Base-by-base conservation (phyloP, 805 yeast genomes). In the baker's yeast (Saccharomyces cerevisiae) region DNA sequence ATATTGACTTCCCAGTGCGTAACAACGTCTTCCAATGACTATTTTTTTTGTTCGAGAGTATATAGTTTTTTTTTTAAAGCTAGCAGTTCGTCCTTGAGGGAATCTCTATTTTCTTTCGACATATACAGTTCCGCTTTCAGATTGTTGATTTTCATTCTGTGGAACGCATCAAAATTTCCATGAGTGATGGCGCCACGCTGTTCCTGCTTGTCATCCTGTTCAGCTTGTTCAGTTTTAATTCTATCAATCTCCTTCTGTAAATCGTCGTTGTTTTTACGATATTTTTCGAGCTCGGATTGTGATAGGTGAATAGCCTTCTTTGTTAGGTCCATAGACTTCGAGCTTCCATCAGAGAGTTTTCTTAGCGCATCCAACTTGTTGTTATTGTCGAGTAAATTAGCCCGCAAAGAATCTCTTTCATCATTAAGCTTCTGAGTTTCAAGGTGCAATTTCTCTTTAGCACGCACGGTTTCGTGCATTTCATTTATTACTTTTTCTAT, bases 91-190 rank as follows among this genome's bases (percentile, higher is more conserved):
- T 82, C 86, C 64, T 82, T 84, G 67, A 87, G 73, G 61, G 84
- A 86, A 64, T 89, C 94, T 59, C 95, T 79, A 70, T 89, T 96
- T 70, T 88, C 91, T 62, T 83, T 83, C 59, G 85, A 78, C 53
- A 89, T 86, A 63, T 79, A 85, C 59, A 89, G 74, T 66, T 89
- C 96, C 4, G 96, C 96, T 63, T 88, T 87, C 61, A 89, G 73
- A 62, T 89, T 96, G 62, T 87, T 83, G 48, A 89, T 78, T 70
- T 84, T 87, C 74, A 89, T 77, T 57, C 83, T 86, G 64, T 59
- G 85, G 89, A 49, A 87, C 78, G 54, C 72, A 68, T 41, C 68
- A 17, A 17, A 36, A n/a, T 17, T 36, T 22, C 22, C 9, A 11
- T 36, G 13, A 21, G 11, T 21, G 24, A 17, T 21, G 8, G 24